These are phyloP conservation scores for Hemisphaericaspora subhashii DNA, from an alignment of 1,139 yeast species.

Conservation along the genomic window DNA sequence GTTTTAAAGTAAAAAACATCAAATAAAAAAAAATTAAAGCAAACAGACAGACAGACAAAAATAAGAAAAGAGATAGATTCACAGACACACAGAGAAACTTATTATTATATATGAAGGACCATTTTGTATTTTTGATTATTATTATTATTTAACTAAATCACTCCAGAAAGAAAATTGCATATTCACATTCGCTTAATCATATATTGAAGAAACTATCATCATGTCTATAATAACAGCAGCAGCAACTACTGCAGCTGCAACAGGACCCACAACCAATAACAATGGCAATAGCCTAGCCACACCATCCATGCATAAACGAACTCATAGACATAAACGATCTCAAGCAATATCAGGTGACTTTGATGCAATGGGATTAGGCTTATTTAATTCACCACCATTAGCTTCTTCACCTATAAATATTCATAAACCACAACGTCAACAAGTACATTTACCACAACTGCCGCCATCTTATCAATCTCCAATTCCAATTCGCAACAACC, in stretches of 20 bases:
- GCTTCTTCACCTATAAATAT: slow-evolving; percentile 4
- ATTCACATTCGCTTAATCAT: too few species aligned
- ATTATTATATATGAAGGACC: too few species aligned
- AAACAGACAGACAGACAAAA: too few species aligned
- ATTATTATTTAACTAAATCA: too few species aligned
- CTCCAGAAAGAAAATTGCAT: too few species aligned
- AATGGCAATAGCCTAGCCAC: not conserved
- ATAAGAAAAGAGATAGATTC: too few species aligned
- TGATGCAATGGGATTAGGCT: slow-evolving; percentile 47
- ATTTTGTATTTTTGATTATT: too few species aligned
- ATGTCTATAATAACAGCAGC: not conserved
- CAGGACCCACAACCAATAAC: not conserved
- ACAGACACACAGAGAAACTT: too few species aligned
- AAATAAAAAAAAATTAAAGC: too few species aligned
- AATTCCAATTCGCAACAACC: not conserved
- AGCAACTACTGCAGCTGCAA: not conserved
- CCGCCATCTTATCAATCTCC: slow-evolving; percentile 3
- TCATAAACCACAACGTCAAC: not conserved
- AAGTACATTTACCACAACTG: slow-evolving; percentile 1
- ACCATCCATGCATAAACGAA: slow-evolving; percentile 27
- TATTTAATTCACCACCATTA: slow-evolving; percentile 25
- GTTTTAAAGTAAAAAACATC: too few species aligned
- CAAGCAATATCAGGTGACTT: slow-evolving; percentile 77
- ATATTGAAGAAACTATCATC: too few species aligned
- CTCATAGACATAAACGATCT: slow-evolving; percentile 67